Percentiles rank a stretch among this genome's conserved stretches.
Evolutionary conservation across 164 flowering plant species (phyloP).

Genomic region (Piper longum): DNA sequence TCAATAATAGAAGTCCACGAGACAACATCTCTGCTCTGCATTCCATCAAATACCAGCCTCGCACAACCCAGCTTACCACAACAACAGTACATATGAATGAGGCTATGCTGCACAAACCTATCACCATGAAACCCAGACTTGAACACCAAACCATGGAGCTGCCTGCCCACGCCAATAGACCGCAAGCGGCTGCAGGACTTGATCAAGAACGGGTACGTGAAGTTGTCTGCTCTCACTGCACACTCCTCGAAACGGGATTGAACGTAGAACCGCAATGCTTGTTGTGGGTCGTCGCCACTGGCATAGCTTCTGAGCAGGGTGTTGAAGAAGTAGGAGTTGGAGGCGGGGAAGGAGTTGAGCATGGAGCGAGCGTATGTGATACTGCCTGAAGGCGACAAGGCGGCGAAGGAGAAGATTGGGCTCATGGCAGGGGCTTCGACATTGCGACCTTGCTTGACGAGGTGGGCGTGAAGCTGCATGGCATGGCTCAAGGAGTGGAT

Average conservation of each 20-base stretch:
- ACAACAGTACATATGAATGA: constrained; percentile 32
- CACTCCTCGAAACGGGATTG: background rate
- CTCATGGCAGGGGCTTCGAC: constrained; percentile 9
- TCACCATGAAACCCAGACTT: constrained; percentile 21
- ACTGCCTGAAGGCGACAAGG: constrained; percentile 29
- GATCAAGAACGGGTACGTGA: constrained; percentile 38
- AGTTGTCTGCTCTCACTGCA: constrained; percentile 24
- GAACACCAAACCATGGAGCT: constrained; percentile 20
- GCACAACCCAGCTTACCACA: constrained; percentile 20
- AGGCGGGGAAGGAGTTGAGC: constrained; percentile 22
- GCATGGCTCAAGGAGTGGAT: constrained; percentile 33
- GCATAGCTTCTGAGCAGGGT: constrained; percentile 41
- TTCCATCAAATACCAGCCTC: constrained; percentile 21
- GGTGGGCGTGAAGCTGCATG: constrained; percentile 42
- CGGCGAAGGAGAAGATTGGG: constrained; percentile 34
- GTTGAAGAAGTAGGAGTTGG: constrained; percentile 35
- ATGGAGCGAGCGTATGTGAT: constrained; percentile 30
- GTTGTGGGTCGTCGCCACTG: constrained; percentile 23
- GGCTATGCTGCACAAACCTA: constrained; percentile 21
- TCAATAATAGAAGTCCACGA: constrained; percentile 37
- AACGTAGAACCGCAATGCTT: constrained; percentile 23
- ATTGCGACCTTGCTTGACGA: constrained; percentile 5
- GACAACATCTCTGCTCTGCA: constrained; percentile 29
- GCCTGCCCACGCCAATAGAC: constrained; percentile 15
- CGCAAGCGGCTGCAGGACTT: constrained; percentile 24